Base-by-base conservation (phyloP, 2,329 filamentous ascomycete genomes). In the Colletotrichum tabaci region DNA sequence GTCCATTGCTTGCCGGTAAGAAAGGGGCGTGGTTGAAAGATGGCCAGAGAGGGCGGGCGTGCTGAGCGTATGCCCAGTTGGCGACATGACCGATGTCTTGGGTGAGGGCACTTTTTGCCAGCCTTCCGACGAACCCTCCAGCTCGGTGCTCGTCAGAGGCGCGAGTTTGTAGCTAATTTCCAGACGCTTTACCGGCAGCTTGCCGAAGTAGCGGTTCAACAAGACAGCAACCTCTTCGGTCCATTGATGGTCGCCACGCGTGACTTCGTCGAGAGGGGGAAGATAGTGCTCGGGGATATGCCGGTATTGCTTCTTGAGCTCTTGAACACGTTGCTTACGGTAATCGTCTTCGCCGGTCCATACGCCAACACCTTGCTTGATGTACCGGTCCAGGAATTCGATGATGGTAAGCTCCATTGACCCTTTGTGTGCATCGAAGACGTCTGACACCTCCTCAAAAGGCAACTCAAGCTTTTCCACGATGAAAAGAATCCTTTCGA, bases 281-380 rank as follows among this genome's bases (percentile, higher is more conserved):
- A 87, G 77, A 63, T 85, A 85, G n/a, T 82, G 74, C 21, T 77
- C 77, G 1, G 86, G 86, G 0, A 87, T 78, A 72, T 84, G 83
- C 18, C 80, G 78, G 56, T 84, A 82, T 55, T 82, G 82, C 30
- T 80, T 75, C 2, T 76, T 77, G 7, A 86, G 79, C 46, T 81
- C 78, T 4, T 80, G 74, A 3, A 81, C 76, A 2, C 77, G 75
- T 18, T 78, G 75, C 52, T 80, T 76, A 21, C 80, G 76, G 13
- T 74, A 67, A n/a, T 78, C 74, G 44, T 80, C 79, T 23, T 83
- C 78, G 21, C 13, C 40, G 44, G n/a, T 50, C 38, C 66, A 66
- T 47, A 35, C 65, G 6, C 56, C 69, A 4, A 71, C 61, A 4
- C 80, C 83, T 18, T 84, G 76, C 0, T 78, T 77, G 15, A 85